phyloP scores from a whole-genome alignment of 2,329 filamentous ascomycete species.

The Fusarium euwallaceae region DNA sequence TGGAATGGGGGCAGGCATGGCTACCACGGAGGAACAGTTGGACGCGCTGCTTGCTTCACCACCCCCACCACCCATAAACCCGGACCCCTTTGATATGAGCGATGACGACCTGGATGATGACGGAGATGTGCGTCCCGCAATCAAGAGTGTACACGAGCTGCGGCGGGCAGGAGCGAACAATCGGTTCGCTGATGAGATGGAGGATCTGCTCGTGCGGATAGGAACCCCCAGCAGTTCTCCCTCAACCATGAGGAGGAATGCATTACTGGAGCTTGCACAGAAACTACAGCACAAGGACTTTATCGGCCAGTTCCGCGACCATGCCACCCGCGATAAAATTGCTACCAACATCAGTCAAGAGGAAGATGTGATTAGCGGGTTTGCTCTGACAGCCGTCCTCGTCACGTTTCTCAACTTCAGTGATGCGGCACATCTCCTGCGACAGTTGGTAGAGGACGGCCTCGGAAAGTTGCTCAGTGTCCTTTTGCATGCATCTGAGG shows the following conservation, averaged over 20 bases:
- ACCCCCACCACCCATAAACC: conserved; percentile 38
- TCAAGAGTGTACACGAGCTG: conserved; percentile 75
- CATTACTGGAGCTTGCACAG: conserved; percentile 70
- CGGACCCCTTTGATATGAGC: conserved; percentile 44
- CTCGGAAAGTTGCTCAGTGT: conserved; percentile 67
- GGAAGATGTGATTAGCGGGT: conserved; percentile 72
- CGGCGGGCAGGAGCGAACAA: conserved; percentile 76
- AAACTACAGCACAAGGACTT: conserved; percentile 74
- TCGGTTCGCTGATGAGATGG: conserved; percentile 74
- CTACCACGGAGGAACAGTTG: conserved; percentile 41
- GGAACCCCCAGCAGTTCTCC: conserved; percentile 62
- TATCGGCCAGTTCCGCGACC: conserved; percentile 78
- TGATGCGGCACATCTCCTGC: conserved; percentile 70
- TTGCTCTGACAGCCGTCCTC: conserved; percentile 73
- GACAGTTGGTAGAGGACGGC: conserved; percentile 67
- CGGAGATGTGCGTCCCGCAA: conserved; percentile 62
- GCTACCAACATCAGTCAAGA: conserved; percentile 72
- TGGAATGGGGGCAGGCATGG: conserved; percentile 31
- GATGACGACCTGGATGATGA: conserved; percentile 54
- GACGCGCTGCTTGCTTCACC: conserved; percentile 43
- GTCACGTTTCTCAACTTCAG: conserved; percentile 72
- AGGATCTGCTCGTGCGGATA: conserved; percentile 73
- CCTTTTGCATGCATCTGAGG: conserved; percentile 66
- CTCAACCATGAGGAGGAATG: conserved; percentile 67
- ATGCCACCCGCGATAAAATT: conserved; percentile 77